Conservation (phyloP, 2,329 filamentous ascomycete genomes). For the Penicillium sp. region DNA sequence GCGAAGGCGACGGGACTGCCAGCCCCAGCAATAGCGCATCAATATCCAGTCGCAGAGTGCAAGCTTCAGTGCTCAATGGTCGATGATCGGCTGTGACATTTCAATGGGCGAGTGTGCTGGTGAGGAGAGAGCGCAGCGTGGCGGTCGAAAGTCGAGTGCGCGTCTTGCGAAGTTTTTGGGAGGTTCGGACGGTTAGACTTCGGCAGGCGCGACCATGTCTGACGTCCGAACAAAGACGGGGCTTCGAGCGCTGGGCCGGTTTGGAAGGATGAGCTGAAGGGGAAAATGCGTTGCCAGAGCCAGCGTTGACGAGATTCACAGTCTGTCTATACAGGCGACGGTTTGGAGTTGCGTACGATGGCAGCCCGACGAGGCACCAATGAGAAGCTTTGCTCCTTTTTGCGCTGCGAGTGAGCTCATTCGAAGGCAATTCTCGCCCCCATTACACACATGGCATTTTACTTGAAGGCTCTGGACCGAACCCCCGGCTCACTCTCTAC, state of each 20-base stretch:
- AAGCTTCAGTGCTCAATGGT: background rate
- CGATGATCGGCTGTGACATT: conserved; percentile 1
- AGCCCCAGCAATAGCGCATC: conserved; percentile 12
- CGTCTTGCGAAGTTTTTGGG: conserved; percentile 12
- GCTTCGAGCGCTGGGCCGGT: background rate
- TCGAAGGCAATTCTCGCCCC: background rate
- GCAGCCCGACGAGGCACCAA: conserved; percentile 7
- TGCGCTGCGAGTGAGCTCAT: background rate
- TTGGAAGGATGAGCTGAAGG: background rate
- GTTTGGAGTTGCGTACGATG: conserved; percentile 1
- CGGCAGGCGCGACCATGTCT: conserved; percentile 4
- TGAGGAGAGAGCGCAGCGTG: background rate
- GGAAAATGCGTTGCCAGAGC: background rate
- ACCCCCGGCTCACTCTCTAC: background rate
- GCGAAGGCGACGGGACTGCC: conserved; percentile 22
- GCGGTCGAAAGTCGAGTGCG: conserved; percentile 5
- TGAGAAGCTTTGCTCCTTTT: conserved; percentile 6
- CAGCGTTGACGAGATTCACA: background rate
- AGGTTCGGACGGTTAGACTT: background rate
- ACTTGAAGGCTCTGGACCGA: too few species aligned
- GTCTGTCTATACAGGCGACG: background rate
- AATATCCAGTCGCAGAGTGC: conserved; percentile 12
- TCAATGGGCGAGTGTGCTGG: conserved; percentile 1
- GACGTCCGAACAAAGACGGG: background rate
- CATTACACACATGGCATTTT: background rate